phyloP scores from a whole-genome alignment of 208 protist species.

The Crithidia thermophila region DNA sequence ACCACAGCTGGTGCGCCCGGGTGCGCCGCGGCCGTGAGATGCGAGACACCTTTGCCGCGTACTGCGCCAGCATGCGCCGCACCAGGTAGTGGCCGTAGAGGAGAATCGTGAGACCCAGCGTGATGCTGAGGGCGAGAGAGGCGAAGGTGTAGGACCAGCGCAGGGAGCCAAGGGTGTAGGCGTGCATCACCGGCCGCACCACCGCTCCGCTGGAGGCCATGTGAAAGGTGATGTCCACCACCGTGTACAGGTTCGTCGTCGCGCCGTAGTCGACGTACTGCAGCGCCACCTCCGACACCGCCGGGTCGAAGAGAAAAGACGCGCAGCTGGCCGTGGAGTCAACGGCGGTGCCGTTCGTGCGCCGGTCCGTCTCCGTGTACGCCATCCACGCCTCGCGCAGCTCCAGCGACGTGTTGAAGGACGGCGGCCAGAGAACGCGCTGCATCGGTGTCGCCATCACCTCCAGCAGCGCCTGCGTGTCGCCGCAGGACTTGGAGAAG shows the following conservation, averaged over 20 bases:
- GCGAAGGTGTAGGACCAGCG: constrained; percentile 14
- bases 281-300: constrained; percentile 25
- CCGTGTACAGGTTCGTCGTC: constrained; percentile 14
- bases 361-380: constrained; percentile 30
- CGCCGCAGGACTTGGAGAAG: constrained; percentile 36
- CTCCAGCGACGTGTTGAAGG: constrained; percentile 17
- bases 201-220: constrained; percentile 20
- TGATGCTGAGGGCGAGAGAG: constrained; percentile 19
- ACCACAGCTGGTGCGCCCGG: constrained; percentile 10
- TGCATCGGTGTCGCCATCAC: constrained; percentile 36
- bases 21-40: constrained; percentile 8
- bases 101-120: constrained; percentile 2
- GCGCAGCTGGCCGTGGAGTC: constrained; percentile 8
- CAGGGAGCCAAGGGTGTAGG: constrained; percentile 9
- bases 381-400: constrained; percentile 36
- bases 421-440: constrained; percentile 26
- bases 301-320: constrained; percentile 23
- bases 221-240: constrained; percentile 16
- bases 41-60: not conserved
- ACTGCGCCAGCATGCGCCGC: constrained; percentile 17
- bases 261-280: constrained; percentile 26
- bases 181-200: constrained; percentile 14
- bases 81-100: constrained; percentile 19
- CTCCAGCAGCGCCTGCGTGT: constrained; percentile 14
- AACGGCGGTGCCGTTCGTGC: not conserved